Base-by-base conservation (phyloP, 345 rosid species). In the Limnanthes douglasii region DNA sequence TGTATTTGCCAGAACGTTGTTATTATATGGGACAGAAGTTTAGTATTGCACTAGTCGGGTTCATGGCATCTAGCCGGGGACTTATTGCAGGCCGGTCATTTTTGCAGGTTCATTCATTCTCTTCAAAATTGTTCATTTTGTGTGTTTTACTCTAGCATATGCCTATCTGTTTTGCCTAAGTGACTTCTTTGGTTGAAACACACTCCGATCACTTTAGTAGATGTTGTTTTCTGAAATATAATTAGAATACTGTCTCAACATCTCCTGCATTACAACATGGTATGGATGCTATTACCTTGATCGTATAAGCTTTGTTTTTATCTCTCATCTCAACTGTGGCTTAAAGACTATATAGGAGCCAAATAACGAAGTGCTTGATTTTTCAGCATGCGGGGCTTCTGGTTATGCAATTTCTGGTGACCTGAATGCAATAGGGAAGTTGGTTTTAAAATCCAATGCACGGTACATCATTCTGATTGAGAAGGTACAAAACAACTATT, bases 1-100 rank as follows among this genome's bases (percentile, higher is more conserved):
- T 12, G n/a, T n/a, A n/a, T n/a, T n/a, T 42, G 23, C 0, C 21
- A 5, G 26, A 30, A 21, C 15, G 24, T 28, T 41, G 49, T 23
- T 5, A 8, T 9, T 58, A 90, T 94, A 84, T 70, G 86, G 77
- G 4, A 84, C 84, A 36, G 76, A 81, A 30, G 61, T 90, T 67
- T 70, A 83, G 28, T 60, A 62, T 5, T 88, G 95, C 27, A 79
- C 86, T 50, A 75, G 95, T 88, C 41, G 95, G 98, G 18, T 72
- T 88, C 61, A 74, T 84, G 79, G 94, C 98, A 41, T 84, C 95
- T 25, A 70, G 94, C 26, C 65, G 82, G 68, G 95, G 98, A 18
- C 66, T 79, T 61, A 75, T 79, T 46, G 95, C 84, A 33, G 97
- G 95, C 18, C 69, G 94, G 31, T 39, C 83, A 34, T 57, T 57